Conservation (phyloP, 2,329 filamentous ascomycete genomes). For the Talaromyces sp. region DNA sequence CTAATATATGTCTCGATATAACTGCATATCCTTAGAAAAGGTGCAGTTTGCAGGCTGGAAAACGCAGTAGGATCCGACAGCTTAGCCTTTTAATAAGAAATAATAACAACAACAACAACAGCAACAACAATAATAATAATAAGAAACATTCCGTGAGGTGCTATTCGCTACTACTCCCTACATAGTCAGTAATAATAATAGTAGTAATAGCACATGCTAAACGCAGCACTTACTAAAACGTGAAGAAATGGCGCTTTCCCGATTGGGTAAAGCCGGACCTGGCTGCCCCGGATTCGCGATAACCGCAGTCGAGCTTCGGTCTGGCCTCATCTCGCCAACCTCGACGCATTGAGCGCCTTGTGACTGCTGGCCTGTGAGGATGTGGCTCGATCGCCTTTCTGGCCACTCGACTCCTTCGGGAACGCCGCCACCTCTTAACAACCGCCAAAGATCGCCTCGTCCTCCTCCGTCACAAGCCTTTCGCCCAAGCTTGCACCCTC, state of each 20-base stretch:
- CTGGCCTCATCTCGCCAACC: not conserved
- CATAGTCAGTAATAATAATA: not conserved
- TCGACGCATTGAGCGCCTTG: not conserved
- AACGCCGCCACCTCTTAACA: conserved; percentile 53
- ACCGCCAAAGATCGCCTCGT: conserved; percentile 64
- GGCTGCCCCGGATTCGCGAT: conserved; percentile 1
- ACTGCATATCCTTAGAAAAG: not conserved
- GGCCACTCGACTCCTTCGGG: conserved; percentile 63
- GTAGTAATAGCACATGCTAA: not conserved
- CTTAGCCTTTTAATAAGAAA: not conserved
- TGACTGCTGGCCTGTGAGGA: conserved; percentile 32
- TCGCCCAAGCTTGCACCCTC: conserved; percentile 63
- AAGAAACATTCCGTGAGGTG: too few relatives aligned
- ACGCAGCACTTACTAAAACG: not conserved
- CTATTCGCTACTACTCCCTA: not conserved
- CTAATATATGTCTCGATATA: not conserved
- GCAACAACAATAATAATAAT: too few relatives aligned
- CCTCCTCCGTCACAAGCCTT: conserved; percentile 66
- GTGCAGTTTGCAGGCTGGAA: not conserved
- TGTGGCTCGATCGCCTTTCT: conserved; percentile 90
- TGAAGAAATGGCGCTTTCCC: not conserved
- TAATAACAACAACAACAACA: not conserved
- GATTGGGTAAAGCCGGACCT: not conserved
- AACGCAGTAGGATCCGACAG: not conserved
- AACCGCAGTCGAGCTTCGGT: not conserved